These are phyloP conservation scores for Neocucurbitaria cava DNA, from an alignment of 2,329 filamentous ascomycete species.

Conservation along the genomic window DNA sequence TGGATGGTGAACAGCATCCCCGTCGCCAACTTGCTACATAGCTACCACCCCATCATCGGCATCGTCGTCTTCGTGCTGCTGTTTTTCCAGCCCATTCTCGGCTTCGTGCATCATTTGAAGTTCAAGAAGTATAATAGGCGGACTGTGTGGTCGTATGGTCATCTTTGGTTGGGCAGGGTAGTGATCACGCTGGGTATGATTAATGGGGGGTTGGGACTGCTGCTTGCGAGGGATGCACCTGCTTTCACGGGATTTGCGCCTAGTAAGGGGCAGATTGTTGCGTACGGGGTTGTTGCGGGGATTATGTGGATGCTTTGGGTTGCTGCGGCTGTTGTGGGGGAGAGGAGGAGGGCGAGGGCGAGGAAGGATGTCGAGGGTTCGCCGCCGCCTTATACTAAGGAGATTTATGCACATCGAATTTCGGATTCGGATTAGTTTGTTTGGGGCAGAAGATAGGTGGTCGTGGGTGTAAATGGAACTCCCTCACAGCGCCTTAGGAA, in stretches of 20 bases:
- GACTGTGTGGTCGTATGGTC: conserved; percentile 56
- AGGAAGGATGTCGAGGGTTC: conserved; percentile 16
- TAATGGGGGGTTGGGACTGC: conserved; percentile 63
- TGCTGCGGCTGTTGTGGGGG: conserved; percentile 35
- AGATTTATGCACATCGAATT: conserved; percentile 17
- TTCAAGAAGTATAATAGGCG: conserved; percentile 56
- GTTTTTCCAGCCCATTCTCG: conserved; percentile 62
- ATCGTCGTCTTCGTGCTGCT: conserved; percentile 58
- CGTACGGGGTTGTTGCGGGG: conserved; percentile 43
- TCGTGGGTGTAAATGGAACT: background rate
- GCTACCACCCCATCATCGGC: conserved; percentile 61
- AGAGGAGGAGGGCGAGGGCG: conserved; percentile 24
- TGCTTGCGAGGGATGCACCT: conserved; percentile 38
- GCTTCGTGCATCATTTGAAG: conserved; percentile 58
- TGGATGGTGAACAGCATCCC: conserved; percentile 52
- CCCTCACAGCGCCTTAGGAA: background rate
- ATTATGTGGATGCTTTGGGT: conserved; percentile 47
- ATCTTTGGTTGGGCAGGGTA: conserved; percentile 62
- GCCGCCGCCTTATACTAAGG: conserved; percentile 18
- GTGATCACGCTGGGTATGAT: conserved; percentile 61
- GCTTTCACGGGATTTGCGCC: conserved; percentile 31
- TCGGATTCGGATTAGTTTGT: background rate
- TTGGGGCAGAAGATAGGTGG: background rate
- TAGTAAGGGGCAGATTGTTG: conserved; percentile 35
- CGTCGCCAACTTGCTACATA: conserved; percentile 30